Base-by-base conservation (phyloP, 1,139 yeast genomes). In the Suhomyces choctaworum region DNA sequence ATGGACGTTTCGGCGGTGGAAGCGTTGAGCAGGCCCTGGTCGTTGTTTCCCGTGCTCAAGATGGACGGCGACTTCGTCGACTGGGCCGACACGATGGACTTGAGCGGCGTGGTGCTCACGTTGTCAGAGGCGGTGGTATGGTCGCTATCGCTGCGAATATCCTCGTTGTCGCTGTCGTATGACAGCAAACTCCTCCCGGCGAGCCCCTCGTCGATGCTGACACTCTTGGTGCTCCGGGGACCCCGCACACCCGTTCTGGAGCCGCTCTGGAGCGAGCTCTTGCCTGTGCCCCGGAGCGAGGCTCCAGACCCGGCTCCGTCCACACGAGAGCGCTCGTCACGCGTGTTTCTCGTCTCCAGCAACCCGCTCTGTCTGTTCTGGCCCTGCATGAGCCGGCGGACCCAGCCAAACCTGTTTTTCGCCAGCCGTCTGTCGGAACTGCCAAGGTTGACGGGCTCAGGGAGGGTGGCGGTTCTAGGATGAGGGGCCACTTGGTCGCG, bases 1-100 rank as follows among this genome's bases (percentile, higher is more conserved):
- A 74, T 52, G 9, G 80, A 74, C 1, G 82, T 76, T 39, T 74
- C 75, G 1, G 77, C 71, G 0, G 81, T 75, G 2, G 78, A 71
- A 1, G 76, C 72, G 40, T 64, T 65, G 19, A 62, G 51, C 46
- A 74, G 48, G 54, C 59, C 37, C 51, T 50, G 48, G 56, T 68
- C 76, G 2, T 66, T 44, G 16, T 38, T 39, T 48, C 60, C 43
- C 52, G 70, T 56, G 62, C 80, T 69, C 31, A 70, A 50, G 4
- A 70, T 63, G 7, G 73, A 66, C 0, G 76, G 73, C 2, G 71
- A 50, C 35, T 62, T 61, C 5, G 75, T 70, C n/a, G 73, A 66
- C 22, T 78, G 77, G 2, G 64, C 53, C 2, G 80, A 73, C 15
- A 70, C 60, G 27, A 75, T 60, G 13, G 82, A 76, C 41, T 75